These are phyloP conservation scores for Boechera retrofracta DNA, from an alignment of 345 rosid genomes.

Conservation along the genomic window DNA sequence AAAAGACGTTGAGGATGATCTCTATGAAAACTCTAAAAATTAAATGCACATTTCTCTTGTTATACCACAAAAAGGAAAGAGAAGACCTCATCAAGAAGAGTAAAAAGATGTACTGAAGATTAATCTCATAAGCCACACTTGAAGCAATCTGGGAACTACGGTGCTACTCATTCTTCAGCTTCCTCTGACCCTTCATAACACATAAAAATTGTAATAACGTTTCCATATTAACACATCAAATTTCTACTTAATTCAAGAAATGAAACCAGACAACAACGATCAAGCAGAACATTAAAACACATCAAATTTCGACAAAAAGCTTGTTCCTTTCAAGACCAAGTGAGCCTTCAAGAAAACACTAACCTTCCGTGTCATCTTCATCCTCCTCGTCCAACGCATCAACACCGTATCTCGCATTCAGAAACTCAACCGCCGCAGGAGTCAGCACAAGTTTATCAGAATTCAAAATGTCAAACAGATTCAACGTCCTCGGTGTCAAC, in stretches of 20 bases:
- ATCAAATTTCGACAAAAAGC: not conserved
- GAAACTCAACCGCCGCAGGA: conserved; percentile 67
- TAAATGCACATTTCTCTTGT: conserved; percentile 37
- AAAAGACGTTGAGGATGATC: conserved; percentile 6
- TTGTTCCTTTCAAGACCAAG: conserved; percentile 2
- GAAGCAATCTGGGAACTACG: not conserved
- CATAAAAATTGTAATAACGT: not conserved
- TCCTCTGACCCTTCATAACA: conserved; percentile 36
- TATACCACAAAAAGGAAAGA: conserved; percentile 29
- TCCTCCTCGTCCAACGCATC: conserved; percentile 52
- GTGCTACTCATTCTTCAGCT: conserved; percentile 22
- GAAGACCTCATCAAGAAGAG: conserved; percentile 13
- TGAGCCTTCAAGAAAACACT: conserved; percentile 25
- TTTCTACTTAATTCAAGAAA: conserved; percentile 4
- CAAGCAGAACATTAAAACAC: not conserved
- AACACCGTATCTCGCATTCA: conserved; percentile 79
- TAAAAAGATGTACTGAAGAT: not conserved
- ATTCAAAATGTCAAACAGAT: conserved; percentile 86
- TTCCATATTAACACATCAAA: conserved; percentile 20
- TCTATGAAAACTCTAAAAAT: conserved; percentile 8
- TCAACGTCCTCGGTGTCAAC: conserved; percentile 88
- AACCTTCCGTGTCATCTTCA: conserved; percentile 59
- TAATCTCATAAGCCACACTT: conserved; percentile 35
- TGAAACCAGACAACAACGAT: not conserved
- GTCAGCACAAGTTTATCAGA: conserved; percentile 84